A percentile compares a stretch with the other conserved stretches of the same genome.
Conservation (phyloP, 2,329 filamentous ascomycete species). For the Fusarium mexicanum region DNA sequence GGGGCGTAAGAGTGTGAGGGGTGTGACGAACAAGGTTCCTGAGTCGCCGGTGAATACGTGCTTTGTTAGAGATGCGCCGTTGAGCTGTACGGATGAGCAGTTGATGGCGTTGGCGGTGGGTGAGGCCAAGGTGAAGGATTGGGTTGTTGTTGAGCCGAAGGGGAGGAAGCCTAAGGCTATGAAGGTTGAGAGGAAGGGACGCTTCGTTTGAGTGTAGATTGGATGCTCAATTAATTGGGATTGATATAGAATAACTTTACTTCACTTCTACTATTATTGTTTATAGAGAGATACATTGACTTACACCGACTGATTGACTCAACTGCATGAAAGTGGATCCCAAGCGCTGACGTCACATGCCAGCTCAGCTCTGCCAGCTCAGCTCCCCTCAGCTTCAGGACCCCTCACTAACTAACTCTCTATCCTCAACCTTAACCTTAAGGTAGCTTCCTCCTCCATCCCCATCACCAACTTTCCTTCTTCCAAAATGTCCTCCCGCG, state of each 20-base stretch:
- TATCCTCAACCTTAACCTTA: background rate
- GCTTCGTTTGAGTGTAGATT: background rate
- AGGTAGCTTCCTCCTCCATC: background rate
- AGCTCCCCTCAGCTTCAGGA: constrained; percentile 6
- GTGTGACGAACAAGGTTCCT: constrained; percentile 60
- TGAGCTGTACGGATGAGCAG: constrained; percentile 52
- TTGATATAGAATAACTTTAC: background rate
- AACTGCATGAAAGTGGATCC: constrained; percentile 5
- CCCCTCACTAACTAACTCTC: background rate
- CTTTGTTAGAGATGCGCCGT: constrained; percentile 58
- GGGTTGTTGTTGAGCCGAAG: constrained; percentile 25
- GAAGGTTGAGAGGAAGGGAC: background rate
- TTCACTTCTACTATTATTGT: background rate
- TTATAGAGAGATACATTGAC: background rate
- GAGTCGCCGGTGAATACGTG: constrained; percentile 61
- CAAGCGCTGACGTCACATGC: constrained; percentile 23
- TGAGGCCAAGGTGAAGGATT: constrained; percentile 30
- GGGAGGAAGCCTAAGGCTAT: constrained; percentile 5
- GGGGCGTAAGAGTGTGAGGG: constrained; percentile 61
- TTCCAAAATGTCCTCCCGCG: constrained; percentile 48
- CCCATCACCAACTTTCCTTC: background rate
- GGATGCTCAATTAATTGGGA: background rate
- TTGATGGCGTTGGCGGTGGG: constrained; percentile 29
- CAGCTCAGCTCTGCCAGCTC: constrained; percentile 13
- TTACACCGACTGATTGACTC: constrained; percentile 1